Conservation (phyloP, 805 yeast species). For the Cyberlindnera mississippiensis region DNA sequence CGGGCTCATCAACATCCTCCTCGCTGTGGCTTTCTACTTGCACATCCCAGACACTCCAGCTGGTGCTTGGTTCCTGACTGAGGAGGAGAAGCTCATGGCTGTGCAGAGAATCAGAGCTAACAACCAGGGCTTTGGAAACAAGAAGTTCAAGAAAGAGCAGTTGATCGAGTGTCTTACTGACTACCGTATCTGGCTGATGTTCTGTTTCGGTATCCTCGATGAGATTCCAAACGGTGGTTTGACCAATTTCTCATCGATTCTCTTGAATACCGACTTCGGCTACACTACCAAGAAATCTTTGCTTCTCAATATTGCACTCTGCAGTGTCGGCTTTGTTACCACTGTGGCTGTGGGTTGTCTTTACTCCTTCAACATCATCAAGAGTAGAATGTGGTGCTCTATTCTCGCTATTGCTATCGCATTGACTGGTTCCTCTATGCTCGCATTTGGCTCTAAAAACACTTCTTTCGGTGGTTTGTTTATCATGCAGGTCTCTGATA, state of each 20-base stretch:
- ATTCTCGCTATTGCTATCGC: conserved; percentile 22
- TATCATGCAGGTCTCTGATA: conserved; percentile 34
- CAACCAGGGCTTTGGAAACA: conserved; percentile 57
- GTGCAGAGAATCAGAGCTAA: conserved; percentile 51
- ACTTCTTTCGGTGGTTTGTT: conserved; percentile 25
- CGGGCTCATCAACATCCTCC: conserved; percentile 53
- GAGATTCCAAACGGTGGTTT: conserved; percentile 53
- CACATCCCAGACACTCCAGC: conserved; percentile 57
- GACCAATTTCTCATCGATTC: conserved; percentile 19
- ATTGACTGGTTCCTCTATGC: conserved; percentile 30
- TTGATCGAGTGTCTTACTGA: conserved; percentile 49
- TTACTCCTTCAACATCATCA: conserved; percentile 13
- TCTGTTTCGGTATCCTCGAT: conserved; percentile 37
- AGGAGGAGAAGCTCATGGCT: conserved; percentile 43
- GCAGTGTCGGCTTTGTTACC: conserved; percentile 29
- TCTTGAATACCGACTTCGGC: conserved; percentile 16
- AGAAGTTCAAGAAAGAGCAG: conserved; percentile 51
- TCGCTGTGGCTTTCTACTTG: conserved; percentile 44
- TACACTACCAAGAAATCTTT: conserved; percentile 12
- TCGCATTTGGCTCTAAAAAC: conserved; percentile 30
- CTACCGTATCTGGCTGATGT: conserved; percentile 44
- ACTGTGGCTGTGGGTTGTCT: conserved; percentile 27
- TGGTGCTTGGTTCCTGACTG: conserved; percentile 42
- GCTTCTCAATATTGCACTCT: conserved; percentile 34
- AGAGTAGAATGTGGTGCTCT: conserved; percentile 25